A percentile compares a stretch with the other conserved stretches of the same genome.
These are phyloP conservation scores for Cercospora janseana DNA, from an alignment of 2,329 filamentous ascomycete species.

Conservation along the genomic window DNA sequence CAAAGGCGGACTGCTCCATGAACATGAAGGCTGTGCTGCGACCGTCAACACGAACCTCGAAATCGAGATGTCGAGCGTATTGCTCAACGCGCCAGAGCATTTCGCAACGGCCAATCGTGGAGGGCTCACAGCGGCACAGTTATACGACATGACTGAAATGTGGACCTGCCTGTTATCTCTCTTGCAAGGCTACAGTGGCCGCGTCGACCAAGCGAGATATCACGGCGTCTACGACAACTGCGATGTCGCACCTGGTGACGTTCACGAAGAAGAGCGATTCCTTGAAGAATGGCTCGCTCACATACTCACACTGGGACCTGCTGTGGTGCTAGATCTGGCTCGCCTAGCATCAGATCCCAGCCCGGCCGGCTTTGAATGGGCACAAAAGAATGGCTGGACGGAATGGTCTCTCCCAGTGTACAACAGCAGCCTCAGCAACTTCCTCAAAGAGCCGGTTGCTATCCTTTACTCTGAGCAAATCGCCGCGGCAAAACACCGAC, in stretches of 20 bases:
- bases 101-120: slow-evolving; percentile 57
- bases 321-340: slow-evolving; percentile 55
- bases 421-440: slow-evolving; percentile 52
- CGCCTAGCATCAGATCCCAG: slow-evolving; percentile 39
- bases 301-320: slow-evolving; percentile 58
- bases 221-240: slow-evolving; percentile 56
- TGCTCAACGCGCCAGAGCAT: slow-evolving; percentile 57
- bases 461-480: slow-evolving; percentile 58
- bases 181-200: slow-evolving; percentile 55
- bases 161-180: slow-evolving; percentile 61
- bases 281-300: slow-evolving; percentile 63
- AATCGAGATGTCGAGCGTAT: slow-evolving; percentile 53
- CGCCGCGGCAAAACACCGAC: slow-evolving; percentile 31
- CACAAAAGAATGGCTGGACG: slow-evolving; percentile 55
- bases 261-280: slow-evolving; percentile 53
- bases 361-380: slow-evolving; percentile 52
- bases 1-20: slow-evolving; percentile 54
- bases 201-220: slow-evolving; percentile 54
- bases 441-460: slow-evolving; percentile 60
- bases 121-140: slow-evolving; percentile 55
- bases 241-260: slow-evolving; percentile 48
- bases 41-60: slow-evolving; percentile 48
- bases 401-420: slow-evolving; percentile 53
- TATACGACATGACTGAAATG: slow-evolving; percentile 64
- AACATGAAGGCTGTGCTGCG: slow-evolving; percentile 46